Evolutionary conservation across 768 basidiomycete genomes (phyloP).

Genomic region (Tremella fuciformis): DNA sequence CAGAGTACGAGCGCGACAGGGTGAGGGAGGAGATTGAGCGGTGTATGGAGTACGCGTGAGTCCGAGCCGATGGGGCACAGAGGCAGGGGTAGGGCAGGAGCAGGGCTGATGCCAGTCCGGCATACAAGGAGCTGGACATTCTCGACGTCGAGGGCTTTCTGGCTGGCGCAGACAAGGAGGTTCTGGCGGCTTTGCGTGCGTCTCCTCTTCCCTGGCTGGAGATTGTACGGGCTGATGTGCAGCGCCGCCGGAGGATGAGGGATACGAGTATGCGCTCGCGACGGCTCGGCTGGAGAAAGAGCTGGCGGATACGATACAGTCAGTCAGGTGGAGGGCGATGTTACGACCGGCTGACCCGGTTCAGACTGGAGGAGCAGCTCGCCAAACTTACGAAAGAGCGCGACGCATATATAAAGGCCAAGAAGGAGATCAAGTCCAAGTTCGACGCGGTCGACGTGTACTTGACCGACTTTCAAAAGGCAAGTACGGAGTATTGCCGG

Average conservation of each 20-base stretch:
- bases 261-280: slow-evolving; percentile 30
- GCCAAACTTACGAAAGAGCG: slow-evolving; percentile 36
- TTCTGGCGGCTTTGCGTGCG: slow-evolving; percentile 29
- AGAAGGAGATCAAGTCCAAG: slow-evolving; percentile 44
- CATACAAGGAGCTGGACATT: slow-evolving; percentile 31
- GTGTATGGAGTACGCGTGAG: slow-evolving; percentile 44
- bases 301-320: slow-evolving; percentile 36
- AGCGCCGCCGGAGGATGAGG: slow-evolving; percentile 29
- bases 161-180: slow-evolving; percentile 7
- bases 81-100: not conserved
- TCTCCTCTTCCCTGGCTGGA: not conserved
- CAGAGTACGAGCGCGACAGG: slow-evolving; percentile 37
- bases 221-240: not conserved
- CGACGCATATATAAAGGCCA: slow-evolving; percentile 31
- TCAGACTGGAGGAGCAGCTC: slow-evolving; percentile 37
- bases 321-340: not conserved
- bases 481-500: slow-evolving; percentile 11
- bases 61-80: not conserved
- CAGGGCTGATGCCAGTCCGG: slow-evolving; percentile 24
- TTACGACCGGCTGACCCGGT: not conserved
- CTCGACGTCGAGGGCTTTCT: slow-evolving; percentile 23
- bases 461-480: slow-evolving; percentile 35
- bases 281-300: slow-evolving; percentile 37
- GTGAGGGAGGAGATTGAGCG: slow-evolving; percentile 37
- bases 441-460: slow-evolving; percentile 39